These are phyloP conservation scores for Hammondia hammondi DNA, from an alignment of 169 alveolate genomes.

Conservation along the genomic window DNA sequence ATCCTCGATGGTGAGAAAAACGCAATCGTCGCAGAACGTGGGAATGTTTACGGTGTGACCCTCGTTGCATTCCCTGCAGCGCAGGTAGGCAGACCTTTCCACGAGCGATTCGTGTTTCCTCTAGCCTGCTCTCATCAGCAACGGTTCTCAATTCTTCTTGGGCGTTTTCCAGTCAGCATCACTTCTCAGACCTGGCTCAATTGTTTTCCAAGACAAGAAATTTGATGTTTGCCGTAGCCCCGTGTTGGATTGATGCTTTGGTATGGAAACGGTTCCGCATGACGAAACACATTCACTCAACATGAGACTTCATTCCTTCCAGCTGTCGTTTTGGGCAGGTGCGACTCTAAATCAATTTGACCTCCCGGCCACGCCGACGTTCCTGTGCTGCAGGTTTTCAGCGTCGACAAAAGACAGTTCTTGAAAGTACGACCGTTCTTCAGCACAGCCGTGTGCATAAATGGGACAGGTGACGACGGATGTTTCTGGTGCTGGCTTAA, in stretches of 20 bases:
- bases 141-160: not conserved
- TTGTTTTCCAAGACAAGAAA: too few relatives aligned
- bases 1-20: constrained; percentile 42
- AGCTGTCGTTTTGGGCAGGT: too few relatives aligned
- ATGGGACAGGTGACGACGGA: not conserved
- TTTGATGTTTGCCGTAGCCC: too few relatives aligned
- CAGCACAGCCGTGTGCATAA: too few relatives aligned
- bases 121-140: not conserved
- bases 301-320: too few relatives aligned
- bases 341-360: too few relatives aligned
- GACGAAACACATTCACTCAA: too few relatives aligned
- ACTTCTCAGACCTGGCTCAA: too few relatives aligned
- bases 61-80: constrained; percentile 59
- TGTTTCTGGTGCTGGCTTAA: too few relatives aligned
- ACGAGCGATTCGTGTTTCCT: not conserved
- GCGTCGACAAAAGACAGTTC: constrained; percentile 34
- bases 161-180: not conserved
- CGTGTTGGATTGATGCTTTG: too few relatives aligned
- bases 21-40: constrained; percentile 38
- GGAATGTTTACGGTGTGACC: constrained; percentile 40
- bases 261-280: too few relatives aligned
- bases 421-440: not conserved
- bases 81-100: not conserved
- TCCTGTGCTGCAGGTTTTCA: constrained; percentile 26
- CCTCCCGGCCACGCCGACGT: not conserved